Evolutionary conservation across 805 yeast genomes (phyloP).

Genomic region (Wickerhamomyces sydowiorum): DNA sequence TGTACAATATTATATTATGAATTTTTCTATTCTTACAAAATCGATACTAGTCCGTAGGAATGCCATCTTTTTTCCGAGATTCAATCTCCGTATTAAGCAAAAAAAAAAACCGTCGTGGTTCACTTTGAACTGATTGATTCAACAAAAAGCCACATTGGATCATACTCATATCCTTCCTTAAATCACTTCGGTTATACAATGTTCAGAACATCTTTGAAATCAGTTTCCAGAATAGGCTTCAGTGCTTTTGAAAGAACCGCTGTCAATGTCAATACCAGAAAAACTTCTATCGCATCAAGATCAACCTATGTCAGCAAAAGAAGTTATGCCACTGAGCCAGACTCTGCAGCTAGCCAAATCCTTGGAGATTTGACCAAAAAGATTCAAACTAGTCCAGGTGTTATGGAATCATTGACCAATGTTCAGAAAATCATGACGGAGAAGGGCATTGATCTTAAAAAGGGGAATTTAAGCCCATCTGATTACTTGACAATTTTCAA

Average conservation of each 20-base stretch:
- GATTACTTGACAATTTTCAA: constrained; percentile 17
- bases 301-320: too few species aligned
- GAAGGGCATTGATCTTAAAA: not conserved
- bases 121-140: not conserved
- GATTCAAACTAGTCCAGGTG: not conserved
- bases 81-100: too few species aligned
- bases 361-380: not conserved
- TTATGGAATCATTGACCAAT: not conserved
- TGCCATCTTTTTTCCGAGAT: too few species aligned
- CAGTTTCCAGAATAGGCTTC: not conserved
- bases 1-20: too few species aligned
- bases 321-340: not conserved
- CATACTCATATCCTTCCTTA: not conserved
- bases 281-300: too few species aligned
- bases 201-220: not conserved
- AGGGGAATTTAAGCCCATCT: not conserved
- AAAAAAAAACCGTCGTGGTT: not conserved
- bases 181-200: too few species aligned
- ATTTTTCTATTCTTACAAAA: too few species aligned
- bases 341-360: not conserved
- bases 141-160: not conserved
- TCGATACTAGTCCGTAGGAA: too few species aligned
- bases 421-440: not conserved
- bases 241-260: not conserved
- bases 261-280: too few species aligned